phyloP scores from a whole-genome alignment of 441 rosid genomes.

The Bocquillonia castaneifolia region DNA sequence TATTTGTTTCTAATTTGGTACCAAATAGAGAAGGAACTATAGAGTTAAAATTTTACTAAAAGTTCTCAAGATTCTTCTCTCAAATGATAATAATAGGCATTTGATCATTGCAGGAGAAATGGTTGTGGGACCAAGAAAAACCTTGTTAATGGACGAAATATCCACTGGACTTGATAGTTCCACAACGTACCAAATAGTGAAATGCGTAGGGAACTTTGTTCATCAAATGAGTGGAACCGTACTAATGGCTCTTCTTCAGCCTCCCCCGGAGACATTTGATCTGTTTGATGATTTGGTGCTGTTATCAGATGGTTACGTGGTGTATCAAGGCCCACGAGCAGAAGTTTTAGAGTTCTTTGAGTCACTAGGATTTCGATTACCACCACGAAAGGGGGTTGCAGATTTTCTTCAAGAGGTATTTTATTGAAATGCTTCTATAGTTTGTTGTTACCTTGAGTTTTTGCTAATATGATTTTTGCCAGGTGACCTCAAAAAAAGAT shows the following conservation, averaged over 20 bases:
- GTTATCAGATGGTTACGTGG: constrained; percentile 75
- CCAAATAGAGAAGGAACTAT: no score
- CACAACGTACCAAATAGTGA: constrained; percentile 83
- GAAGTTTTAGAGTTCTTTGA: constrained; percentile 82
- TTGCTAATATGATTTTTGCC: constrained; percentile 23
- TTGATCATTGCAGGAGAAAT: constrained; percentile 63
- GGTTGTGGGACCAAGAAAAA: constrained; percentile 91
- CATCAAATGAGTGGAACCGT: constrained; percentile 87
- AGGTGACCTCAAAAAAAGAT: constrained; percentile 93
- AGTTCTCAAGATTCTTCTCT: neutral
- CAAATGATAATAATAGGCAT: neutral
- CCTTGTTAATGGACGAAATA: constrained; percentile 92
- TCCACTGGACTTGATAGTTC: constrained; percentile 97
- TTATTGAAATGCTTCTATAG: constrained; percentile 11
- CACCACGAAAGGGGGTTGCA: constrained; percentile 81
- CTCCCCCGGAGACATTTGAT: constrained; percentile 93
- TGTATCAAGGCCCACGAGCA: constrained; percentile 76
- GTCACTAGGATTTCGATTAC: constrained; percentile 70
- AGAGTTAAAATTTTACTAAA: neutral
- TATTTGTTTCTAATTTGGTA: no score
- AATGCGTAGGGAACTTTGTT: constrained; percentile 68
- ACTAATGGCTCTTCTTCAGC: constrained; percentile 91
- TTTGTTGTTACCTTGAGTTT: constrained; percentile 13
- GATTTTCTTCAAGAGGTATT: constrained; percentile 96
- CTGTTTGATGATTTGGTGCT: constrained; percentile 78